Base-by-base conservation (phyloP, 2,329 filamentous ascomycete genomes). In the Simplicillium aogashimaense region DNA sequence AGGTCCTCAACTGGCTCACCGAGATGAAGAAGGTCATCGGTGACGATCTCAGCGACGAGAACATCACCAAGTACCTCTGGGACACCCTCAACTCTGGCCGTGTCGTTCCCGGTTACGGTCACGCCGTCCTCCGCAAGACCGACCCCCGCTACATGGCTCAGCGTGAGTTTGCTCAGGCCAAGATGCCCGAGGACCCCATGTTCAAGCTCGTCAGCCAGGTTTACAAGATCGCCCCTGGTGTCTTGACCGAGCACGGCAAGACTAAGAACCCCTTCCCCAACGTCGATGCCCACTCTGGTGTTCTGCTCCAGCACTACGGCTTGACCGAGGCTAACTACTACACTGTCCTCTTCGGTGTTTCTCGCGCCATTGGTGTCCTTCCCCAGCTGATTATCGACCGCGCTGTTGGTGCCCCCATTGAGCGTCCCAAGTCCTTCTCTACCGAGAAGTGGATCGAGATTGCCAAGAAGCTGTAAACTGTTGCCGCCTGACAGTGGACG, bases 191-290 rank as follows among this genome's bases (percentile, higher is more conserved):
- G 59, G 92, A 97, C 78, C 89, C 90, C 58, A 94, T 98, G 89
- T 98, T 95, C 86, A 88, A 98, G 81, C 86, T 98, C 54, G 92
- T 98, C 72, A 94, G 86, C 78, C 92, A 98, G 76, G 92, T 98
- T 56, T 98, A 97, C 86, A 98, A 98, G 86, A 97, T 98, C 58
- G 92, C 92, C 50, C 92, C 92, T 50, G 85, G 83, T 59, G 92
- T 98, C 57, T 77, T 98, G 65, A 98, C 92, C 52, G 88, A 98
- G 82, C 92, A 98, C 76, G 92, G 92, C 74, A 98, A 98, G 86
- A 97, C 90, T 77, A 97, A 97, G 86, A 95, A 97, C 85, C 90
- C 90, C 53, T 97, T 78, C 79, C 92, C 92, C 69, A 97, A 97
- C 75, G 89, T 97, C 60, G 90, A 97, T 61, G 89, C 90, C 60